A percentile compares a stretch with the other conserved stretches of the same genome.
These are phyloP conservation scores for Solanum pinnatisectum DNA, from an alignment of 257 asterid genomes.

Conservation along the genomic window DNA sequence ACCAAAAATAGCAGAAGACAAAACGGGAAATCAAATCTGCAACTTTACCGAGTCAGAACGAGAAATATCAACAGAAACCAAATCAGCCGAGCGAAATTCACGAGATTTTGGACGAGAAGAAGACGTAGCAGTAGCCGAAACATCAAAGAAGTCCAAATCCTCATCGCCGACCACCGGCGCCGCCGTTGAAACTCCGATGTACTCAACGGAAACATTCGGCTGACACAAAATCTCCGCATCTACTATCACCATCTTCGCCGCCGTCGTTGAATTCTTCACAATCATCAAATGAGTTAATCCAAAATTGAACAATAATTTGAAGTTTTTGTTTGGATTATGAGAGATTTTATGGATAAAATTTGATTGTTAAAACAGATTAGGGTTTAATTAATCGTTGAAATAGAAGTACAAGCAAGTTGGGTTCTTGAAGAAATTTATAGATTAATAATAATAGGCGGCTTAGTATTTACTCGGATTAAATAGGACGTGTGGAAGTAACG, in stretches of 20 bases:
- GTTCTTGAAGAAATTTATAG: not conserved
- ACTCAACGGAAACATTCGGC: conserved; percentile 23
- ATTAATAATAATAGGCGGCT: not conserved
- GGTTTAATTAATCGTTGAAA: not conserved
- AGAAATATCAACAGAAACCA: conserved; percentile 12
- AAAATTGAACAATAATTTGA: not conserved
- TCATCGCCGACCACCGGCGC: not conserved
- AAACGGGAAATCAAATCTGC: not conserved
- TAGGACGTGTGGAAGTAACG: not conserved
- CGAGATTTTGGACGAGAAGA: not conserved
- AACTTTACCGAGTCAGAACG: conserved; percentile 29
- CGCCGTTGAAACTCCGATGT: conserved; percentile 8
- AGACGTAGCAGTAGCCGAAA: not conserved
- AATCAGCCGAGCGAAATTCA: not conserved
- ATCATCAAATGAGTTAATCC: not conserved
- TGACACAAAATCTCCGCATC: conserved; percentile 11
- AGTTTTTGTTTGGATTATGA: not conserved
- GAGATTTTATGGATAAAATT: not conserved
- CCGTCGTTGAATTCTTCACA: conserved; percentile 3
- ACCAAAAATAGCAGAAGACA: not conserved
- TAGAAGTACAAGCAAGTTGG: not conserved
- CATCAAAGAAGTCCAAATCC: conserved; percentile 6
- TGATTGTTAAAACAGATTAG: not conserved
- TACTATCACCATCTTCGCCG: conserved; percentile 13
- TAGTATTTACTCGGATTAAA: not conserved